Percentiles rank a stretch among this genome's conserved stretches.
phyloP scores from a whole-genome alignment of 176 grass and related monocot genomes.

The Juncus effusus region DNA sequence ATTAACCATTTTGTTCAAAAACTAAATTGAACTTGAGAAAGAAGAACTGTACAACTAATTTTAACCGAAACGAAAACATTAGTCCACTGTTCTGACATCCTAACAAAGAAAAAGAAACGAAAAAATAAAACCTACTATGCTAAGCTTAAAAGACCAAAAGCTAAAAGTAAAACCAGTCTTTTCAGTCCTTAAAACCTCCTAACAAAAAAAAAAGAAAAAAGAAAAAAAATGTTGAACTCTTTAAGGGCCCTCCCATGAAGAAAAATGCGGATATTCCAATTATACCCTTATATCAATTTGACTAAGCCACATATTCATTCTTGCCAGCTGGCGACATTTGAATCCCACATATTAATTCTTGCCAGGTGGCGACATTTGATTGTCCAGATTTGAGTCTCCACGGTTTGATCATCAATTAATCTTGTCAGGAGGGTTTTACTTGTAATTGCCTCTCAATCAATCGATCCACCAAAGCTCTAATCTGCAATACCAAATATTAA shows the following conservation, averaged over 20 bases:
- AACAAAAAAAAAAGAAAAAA: slow-evolving; percentile 47
- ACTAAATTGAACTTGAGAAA: slow-evolving; percentile 43
- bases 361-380: not conserved
- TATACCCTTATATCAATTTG: slow-evolving; percentile 33
- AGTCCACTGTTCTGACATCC: slow-evolving; percentile 48
- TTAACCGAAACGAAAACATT: slow-evolving; percentile 42
- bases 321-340: slow-evolving; percentile 4
- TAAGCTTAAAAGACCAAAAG: slow-evolving; percentile 42
- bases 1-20: slow-evolving; percentile 26
- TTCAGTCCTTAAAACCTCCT: slow-evolving; percentile 30
- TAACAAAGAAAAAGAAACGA: slow-evolving; percentile 52
- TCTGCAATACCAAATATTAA: slow-evolving; percentile 46
- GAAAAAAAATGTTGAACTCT: slow-evolving; percentile 41
- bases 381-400: not conserved
- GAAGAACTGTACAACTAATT: slow-evolving; percentile 61
- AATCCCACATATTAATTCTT: slow-evolving; percentile 15
- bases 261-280: slow-evolving; percentile 43
- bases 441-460: slow-evolving; percentile 87
- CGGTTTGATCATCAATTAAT: slow-evolving; percentile 25
- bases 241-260: slow-evolving; percentile 34
- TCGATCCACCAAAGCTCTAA: slow-evolving; percentile 80
- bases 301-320: slow-evolving; percentile 16
- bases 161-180: slow-evolving; percentile 25
- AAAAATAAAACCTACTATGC: slow-evolving; percentile 31
- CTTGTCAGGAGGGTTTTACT: slow-evolving; percentile 51